Evolutionary conservation across 2,329 filamentous ascomycete genomes (phyloP).

Genomic region (Cyanodermella asteris): DNA sequence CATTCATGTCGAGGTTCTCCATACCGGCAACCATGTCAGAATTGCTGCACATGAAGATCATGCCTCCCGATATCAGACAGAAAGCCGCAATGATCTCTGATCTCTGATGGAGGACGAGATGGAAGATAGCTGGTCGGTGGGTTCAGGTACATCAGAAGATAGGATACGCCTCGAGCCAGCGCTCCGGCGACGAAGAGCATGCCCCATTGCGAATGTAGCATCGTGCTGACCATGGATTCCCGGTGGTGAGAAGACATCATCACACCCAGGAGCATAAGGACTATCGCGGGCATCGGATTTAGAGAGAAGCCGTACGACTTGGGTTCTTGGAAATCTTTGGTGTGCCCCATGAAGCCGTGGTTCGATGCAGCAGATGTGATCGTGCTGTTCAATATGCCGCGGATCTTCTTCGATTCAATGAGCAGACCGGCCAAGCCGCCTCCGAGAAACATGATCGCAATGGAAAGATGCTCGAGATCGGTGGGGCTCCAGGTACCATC

Average conservation of each 20-base stretch:
- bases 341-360: conserved; percentile 14
- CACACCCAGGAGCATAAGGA: conserved; percentile 69
- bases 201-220: conserved; percentile 91
- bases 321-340: conserved; percentile 34
- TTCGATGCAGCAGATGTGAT: conserved; percentile 20
- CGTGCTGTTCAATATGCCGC: conserved; percentile 34
- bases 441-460: conserved; percentile 82
- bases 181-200: conserved; percentile 62
- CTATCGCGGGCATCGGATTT: conserved; percentile 71
- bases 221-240: conserved; percentile 58
- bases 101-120: conserved; percentile 69
- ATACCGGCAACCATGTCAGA: conserved; percentile 58
- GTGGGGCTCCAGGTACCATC: conserved; percentile 50
- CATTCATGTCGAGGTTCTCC: conserved; percentile 54
- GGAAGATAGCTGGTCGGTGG: conserved; percentile 64
- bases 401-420: conserved; percentile 50
- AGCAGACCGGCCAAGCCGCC: conserved; percentile 76
- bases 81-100: conserved; percentile 79
- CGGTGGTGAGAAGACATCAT: conserved; percentile 95
- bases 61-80: conserved; percentile 65
- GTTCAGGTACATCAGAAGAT: conserved; percentile 55
- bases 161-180: conserved; percentile 56
- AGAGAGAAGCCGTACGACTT: conserved; percentile 51
- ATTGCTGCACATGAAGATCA: conserved; percentile 82
- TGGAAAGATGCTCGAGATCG: conserved; percentile 80